Base-by-base conservation (phyloP, 306 rosid species). In the Cyamopsis tetragonoloba region DNA sequence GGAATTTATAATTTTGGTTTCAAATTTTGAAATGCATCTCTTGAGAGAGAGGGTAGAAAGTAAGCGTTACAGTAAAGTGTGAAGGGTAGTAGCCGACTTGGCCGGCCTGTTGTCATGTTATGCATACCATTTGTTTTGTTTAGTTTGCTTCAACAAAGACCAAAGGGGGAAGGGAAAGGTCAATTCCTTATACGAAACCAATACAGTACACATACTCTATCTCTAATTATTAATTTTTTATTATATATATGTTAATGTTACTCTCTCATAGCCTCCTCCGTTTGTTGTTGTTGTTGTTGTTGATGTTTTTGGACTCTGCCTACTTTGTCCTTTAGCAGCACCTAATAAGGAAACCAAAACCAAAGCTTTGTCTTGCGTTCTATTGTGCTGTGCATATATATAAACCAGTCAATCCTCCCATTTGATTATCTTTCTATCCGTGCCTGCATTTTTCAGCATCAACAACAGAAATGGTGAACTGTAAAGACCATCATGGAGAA, bases 401-500 rank as follows among this genome's bases (percentile, higher is more conserved):
- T 49, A 72, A 56, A 18, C 58, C 18, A 28, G 28, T 31, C 6
- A 37, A 12, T 37, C n/a, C 46, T 37, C 13, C 70, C 42, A 17
- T 41, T 58, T 57, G 42, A 53, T 58, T 53, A 42, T 31, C 7
- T 4, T 37, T 28, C 47, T 17, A 8, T 59, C 34, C 11, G 28
- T 15, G 5, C 51, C 37, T 61, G 65, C 55, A 49, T 56, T 58
- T 51, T n/a, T 27, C 49, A 37, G 62, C 4, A 8, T 17, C 44
- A 30, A 62, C 48, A 37, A 13, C 7, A 70, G 34, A 62, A 57
- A 86, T 84, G 98, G 74, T 50, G 82, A 76, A 84, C 70, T 77
- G 78, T 62, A 89, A 86, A 67, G 88, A 86, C 59, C 79, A 70
- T 37, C 55, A 47, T 53, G 77, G 78, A 28, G 92, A 84, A 39